phyloP scores from a whole-genome alignment of 1,139 yeast species.

The Entelexis paramagnoliae region DNA sequence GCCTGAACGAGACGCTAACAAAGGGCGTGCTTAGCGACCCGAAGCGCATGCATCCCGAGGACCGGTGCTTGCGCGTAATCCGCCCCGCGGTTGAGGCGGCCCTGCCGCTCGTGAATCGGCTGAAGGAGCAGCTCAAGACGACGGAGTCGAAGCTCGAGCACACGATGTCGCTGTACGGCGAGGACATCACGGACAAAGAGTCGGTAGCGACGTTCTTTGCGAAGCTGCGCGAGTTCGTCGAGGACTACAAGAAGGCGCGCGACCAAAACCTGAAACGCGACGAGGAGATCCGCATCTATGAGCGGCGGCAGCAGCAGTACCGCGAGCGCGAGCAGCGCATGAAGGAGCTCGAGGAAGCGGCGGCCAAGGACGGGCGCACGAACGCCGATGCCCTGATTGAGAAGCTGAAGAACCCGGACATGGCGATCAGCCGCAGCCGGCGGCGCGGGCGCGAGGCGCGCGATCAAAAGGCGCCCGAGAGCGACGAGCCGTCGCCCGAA shows the following conservation, averaged over 20 bases:
- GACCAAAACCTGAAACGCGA: slow-evolving; percentile 67
- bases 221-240: slow-evolving; percentile 61
- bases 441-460: slow-evolving; percentile 19
- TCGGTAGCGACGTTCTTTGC: slow-evolving; percentile 60
- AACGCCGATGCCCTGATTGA: slow-evolving; percentile 26
- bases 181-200: slow-evolving; percentile 50
- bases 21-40: slow-evolving; percentile 71
- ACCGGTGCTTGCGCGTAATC: slow-evolving; percentile 47
- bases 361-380: slow-evolving; percentile 28
- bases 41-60: slow-evolving; percentile 63
- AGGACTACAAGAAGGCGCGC: slow-evolving; percentile 67
- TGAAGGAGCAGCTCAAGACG: slow-evolving; percentile 47
- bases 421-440: slow-evolving; percentile 7
- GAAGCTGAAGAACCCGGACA: slow-evolving; percentile 22
- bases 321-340: slow-evolving; percentile 36
- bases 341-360: slow-evolving; percentile 25
- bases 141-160: slow-evolving; percentile 48
- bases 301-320: slow-evolving; percentile 51
- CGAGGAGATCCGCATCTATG: slow-evolving; percentile 68
- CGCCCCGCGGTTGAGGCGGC: slow-evolving; percentile 51
- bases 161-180: slow-evolving; percentile 76
- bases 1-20: slow-evolving; percentile 24
- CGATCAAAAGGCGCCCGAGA: slow-evolving; percentile 3
- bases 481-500: slow-evolving; percentile 2
- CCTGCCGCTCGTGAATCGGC: slow-evolving; percentile 44